phyloP scores from a whole-genome alignment of 768 basidiomycete genomes.

The Psilocybe subaeruginosa region DNA sequence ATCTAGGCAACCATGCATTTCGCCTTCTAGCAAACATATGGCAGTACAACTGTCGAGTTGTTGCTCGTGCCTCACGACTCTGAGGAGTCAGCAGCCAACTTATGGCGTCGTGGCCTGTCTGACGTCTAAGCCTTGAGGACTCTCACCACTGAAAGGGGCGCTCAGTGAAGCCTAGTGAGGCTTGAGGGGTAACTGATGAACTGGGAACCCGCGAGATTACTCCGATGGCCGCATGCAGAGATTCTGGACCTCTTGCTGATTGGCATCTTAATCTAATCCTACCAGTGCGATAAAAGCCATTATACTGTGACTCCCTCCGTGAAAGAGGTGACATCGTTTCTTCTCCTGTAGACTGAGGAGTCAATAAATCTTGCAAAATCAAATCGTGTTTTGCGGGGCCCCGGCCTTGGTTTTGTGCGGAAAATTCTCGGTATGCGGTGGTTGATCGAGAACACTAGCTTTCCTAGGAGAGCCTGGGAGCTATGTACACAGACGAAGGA shows the following conservation, averaged over 20 bases:
- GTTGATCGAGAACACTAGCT: neutral
- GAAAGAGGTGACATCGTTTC: neutral
- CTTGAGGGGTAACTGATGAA: neutral
- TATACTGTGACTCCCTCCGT: neutral
- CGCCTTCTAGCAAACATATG: neutral
- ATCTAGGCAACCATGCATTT: neutral
- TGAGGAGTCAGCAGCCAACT: neutral
- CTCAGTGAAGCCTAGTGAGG: neutral
- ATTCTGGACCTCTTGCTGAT: neutral
- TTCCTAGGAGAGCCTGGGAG: neutral
- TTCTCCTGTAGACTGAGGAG: too few relatives aligned
- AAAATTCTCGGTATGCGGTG: slow-evolving; percentile 3
- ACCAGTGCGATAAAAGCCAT: neutral
- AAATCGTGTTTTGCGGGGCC: neutral
- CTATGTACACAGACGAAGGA: neutral
- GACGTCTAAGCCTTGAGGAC: neutral
- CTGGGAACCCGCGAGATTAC: neutral
- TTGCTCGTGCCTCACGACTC: neutral
- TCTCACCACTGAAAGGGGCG: neutral
- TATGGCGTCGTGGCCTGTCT: neutral
- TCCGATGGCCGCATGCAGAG: neutral
- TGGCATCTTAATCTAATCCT: neutral
- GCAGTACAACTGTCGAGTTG: neutral
- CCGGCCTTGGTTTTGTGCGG: neutral
- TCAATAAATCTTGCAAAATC: neutral